These are phyloP conservation scores for Kentomonas sorsogonicus DNA, from an alignment of 208 protist genomes.

Conservation along the genomic window DNA sequence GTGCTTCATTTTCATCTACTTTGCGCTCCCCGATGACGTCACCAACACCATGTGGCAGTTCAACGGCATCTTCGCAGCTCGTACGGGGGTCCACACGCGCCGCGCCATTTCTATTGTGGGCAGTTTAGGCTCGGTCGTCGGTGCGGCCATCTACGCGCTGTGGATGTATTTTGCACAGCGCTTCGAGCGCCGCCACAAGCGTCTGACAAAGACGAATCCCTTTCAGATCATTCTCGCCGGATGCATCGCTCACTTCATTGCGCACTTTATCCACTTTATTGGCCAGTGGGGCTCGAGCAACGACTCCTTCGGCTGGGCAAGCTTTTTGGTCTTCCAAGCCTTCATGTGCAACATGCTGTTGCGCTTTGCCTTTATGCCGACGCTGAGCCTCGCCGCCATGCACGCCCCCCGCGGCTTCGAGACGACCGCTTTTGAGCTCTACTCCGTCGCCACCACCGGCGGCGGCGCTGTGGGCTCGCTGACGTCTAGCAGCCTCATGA, in stretches of 20 bases:
- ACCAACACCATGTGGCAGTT: constrained; percentile 15
- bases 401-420: constrained; percentile 24
- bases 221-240: constrained; percentile 29
- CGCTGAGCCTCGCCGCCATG: constrained; percentile 26
- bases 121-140: constrained; percentile 19
- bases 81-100: constrained; percentile 6
- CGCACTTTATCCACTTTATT: constrained; percentile 21
- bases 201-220: constrained; percentile 7
- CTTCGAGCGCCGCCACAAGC: constrained; percentile 3
- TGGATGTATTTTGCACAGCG: constrained; percentile 30
- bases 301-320: constrained; percentile 17
- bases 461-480: constrained; percentile 14
- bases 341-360: constrained; percentile 15
- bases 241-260: constrained; percentile 21
- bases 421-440: constrained; percentile 29
- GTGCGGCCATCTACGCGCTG: constrained; percentile 18
- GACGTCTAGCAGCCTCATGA: constrained; percentile 14
- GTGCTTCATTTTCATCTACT: constrained; percentile 41
- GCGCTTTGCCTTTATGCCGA: constrained; percentile 42
- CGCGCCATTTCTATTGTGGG: constrained; percentile 17
- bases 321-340: constrained; percentile 29
- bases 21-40: constrained; percentile 28
- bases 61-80: background rate
- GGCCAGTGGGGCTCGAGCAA: constrained; percentile 20
- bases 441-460: constrained; percentile 16